phyloP scores from a whole-genome alignment of 768 basidiomycete species.

The Tulasnella sp. region DNA sequence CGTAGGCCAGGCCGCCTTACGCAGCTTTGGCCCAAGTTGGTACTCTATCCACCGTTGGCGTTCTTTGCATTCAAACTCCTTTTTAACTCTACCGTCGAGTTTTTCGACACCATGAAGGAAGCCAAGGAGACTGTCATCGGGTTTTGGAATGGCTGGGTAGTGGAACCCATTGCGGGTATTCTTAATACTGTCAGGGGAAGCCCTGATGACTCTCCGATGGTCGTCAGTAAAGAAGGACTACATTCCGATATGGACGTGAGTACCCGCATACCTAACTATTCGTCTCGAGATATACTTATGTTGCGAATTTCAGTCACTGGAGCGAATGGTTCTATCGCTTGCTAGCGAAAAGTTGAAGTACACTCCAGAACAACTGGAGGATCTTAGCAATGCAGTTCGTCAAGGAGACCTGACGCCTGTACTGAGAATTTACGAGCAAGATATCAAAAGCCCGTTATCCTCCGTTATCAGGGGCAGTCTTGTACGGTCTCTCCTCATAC shows the following conservation, averaged over 20 bases:
- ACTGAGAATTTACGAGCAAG: conserved; percentile 80
- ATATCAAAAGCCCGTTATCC: conserved; percentile 79
- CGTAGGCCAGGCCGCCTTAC: conserved; percentile 59
- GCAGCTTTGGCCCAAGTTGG: conserved; percentile 71
- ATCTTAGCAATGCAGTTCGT: conserved; percentile 56
- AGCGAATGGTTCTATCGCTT: conserved; percentile 84
- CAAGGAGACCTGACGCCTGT: conserved; percentile 82
- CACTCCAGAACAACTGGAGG: conserved; percentile 51
- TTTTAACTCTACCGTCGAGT: conserved; percentile 52
- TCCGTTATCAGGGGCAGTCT: conserved; percentile 75
- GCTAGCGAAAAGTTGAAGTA: conserved; percentile 74
- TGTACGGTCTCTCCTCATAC: conserved; percentile 77
- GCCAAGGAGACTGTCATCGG: conserved; percentile 57
- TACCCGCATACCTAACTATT: not conserved
- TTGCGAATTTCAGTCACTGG: conserved; percentile 54
- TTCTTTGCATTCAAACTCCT: conserved; percentile 44
- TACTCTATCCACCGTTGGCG: conserved; percentile 64
- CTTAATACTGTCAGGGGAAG: conserved; percentile 76
- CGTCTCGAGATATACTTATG: not conserved
- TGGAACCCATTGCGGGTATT: conserved; percentile 79
- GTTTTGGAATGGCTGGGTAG: conserved; percentile 74
- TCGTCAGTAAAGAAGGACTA: conserved; percentile 75
- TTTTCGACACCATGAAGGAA: conserved; percentile 51
- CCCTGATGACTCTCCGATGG: conserved; percentile 56
- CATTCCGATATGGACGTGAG: conserved; percentile 75